Evolutionary conservation across 179 eudicot species (phyloP), one percentile per base, ranked within the genome.

Genomic region (Pouteria campechiana): DNA sequence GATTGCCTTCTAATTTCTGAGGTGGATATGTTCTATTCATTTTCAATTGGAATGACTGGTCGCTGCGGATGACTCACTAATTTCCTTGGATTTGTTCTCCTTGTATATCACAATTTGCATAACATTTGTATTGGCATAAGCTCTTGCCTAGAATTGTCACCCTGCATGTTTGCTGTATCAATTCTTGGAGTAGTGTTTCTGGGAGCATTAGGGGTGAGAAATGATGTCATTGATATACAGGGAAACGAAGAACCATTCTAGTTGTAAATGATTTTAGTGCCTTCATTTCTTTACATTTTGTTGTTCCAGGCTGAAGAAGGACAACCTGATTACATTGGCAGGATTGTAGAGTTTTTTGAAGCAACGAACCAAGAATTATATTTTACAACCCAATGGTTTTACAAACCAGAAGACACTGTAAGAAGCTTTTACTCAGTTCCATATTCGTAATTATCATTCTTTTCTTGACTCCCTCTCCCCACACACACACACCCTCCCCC

Each of bases 351-450:
- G 55, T 34, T 88, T 19, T 88, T 88, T 51, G 75, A 78, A 55
- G 85, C 69, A 2, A 50, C 54, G 10, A 83, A 88, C 50, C 75
- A 72, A 0, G 8, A 16, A 9, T 54, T 44, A 0, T 66, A 84
- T 40, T 72, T 89, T 20, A 51, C 63, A n/a, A 85, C 95, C 0
- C 85, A 76, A 29, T 85, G 95, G 97, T 89, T 55, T 37, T 88
- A 89, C 15, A 62, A 93, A 48, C 50, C 85, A 0, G 36, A 34
- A 0, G 97, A 89, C 46, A 85, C 97, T 0, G 97, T 88, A 57
- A 71, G 76, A 42, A 28, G 6, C 24, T 36, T 9, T 16, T 0
- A 28, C 27, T 16, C 2, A n/a, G 2, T 10, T 7, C 13, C n/a
- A 8, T 29, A 4, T 10, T 34, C 0, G 12, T 1, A 0, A 22